Evolutionary conservation across 1,284 basidiomycete genomes (phyloP).

Genomic region (Garcileccinum viscosum): DNA sequence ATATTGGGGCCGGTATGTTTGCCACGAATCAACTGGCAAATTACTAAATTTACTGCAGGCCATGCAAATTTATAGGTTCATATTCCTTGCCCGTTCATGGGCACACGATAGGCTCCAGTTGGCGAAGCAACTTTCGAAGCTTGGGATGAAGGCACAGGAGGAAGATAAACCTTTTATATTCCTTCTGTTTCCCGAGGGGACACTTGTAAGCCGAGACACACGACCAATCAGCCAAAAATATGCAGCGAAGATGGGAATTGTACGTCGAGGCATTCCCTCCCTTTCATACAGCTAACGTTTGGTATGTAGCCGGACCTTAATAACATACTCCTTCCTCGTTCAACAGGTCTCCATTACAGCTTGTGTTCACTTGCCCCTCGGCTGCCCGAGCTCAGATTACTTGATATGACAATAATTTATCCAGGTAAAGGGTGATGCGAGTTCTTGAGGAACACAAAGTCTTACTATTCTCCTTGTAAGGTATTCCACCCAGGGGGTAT

Average conservation of each 20-base stretch:
- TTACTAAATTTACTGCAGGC: constrained; percentile 51
- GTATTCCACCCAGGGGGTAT: constrained; percentile 71
- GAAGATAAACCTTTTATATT: constrained; percentile 79
- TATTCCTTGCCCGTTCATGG: constrained; percentile 89
- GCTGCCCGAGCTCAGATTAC: constrained; percentile 77
- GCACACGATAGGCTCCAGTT: constrained; percentile 77
- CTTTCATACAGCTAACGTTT: constrained; percentile 13
- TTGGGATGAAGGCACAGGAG: constrained; percentile 65
- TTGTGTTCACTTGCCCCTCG: constrained; percentile 81
- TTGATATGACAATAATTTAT: constrained; percentile 92
- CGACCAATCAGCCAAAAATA: constrained; percentile 84
- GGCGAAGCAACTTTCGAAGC: constrained; percentile 58
- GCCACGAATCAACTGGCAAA: background rate
- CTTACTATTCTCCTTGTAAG: constrained; percentile 43
- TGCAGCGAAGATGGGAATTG: constrained; percentile 82
- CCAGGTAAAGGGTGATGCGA: constrained; percentile 60
- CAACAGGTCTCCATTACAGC: constrained; percentile 89
- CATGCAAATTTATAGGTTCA: constrained; percentile 93
- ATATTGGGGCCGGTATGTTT: constrained; percentile 81
- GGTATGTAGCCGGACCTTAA: constrained; percentile 72
- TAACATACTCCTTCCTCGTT: constrained; percentile 85
- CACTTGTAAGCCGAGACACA: constrained; percentile 84
- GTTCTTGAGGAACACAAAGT: background rate
- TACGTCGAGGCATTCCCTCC: constrained; percentile 48
- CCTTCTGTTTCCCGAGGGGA: constrained; percentile 92